These are phyloP conservation scores for Tuber magnatum DNA, from an alignment of 495 filamentous ascomycete species.

Conservation along the genomic window DNA sequence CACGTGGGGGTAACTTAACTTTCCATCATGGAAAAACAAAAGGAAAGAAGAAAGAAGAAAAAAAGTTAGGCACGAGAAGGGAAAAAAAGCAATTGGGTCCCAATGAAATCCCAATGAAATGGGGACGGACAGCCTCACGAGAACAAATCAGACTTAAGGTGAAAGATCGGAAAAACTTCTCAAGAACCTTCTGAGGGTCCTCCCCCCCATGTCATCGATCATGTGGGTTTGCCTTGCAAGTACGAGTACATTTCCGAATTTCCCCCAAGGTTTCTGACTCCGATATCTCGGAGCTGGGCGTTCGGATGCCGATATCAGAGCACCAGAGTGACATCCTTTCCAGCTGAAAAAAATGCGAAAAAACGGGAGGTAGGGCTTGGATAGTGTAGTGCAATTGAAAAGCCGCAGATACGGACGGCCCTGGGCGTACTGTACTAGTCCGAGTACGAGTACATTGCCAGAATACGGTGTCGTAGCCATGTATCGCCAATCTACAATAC, in stretches of 20 bases:
- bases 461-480: background rate
- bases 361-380: background rate
- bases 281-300: background rate
- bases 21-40: slow-evolving; percentile 5
- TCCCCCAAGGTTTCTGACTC: background rate
- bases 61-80: slow-evolving; percentile 3
- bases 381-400: background rate
- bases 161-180: slow-evolving; percentile 34
- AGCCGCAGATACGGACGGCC: background rate
- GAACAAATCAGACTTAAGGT: slow-evolving; percentile 34
- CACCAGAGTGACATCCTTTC: background rate
- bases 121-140: slow-evolving; percentile 11
- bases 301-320: background rate
- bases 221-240: slow-evolving; percentile 25
- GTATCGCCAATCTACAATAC: slow-evolving; percentile 16
- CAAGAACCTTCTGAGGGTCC: slow-evolving; percentile 4
- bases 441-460: background rate
- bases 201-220: slow-evolving; percentile 30
- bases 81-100: slow-evolving; percentile 12
- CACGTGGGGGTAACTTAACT: slow-evolving; percentile 25
- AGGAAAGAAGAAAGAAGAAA: slow-evolving; percentile 9
- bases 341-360: background rate
- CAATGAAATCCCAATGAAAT: slow-evolving; percentile 13
- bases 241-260: background rate
- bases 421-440: background rate